Base-by-base conservation (phyloP, 140 eudicot species). In the Ambrosia hybrid region DNA sequence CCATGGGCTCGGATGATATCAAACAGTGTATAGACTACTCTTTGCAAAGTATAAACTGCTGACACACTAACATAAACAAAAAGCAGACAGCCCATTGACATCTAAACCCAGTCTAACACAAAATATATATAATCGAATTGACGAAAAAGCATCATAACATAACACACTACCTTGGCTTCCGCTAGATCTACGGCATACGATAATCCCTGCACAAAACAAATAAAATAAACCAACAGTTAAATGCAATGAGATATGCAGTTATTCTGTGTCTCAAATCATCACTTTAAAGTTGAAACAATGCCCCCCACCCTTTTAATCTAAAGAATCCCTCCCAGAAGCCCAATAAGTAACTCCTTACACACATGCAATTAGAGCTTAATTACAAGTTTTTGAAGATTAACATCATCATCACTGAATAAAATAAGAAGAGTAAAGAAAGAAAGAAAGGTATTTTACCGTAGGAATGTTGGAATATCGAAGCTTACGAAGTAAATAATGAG, bases 401-500 rank as follows among this genome's bases (percentile, higher is more conserved):
- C 0, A 2, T 34, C 26, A 2, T 34, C 67, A 53, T 11, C 13
- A 51, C 13, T 8, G 37, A 63, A 7, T 21, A 11, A 3, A 37
- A 14, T 9, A 61, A 65, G 6, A 0, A 37, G 12, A 14, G 26
- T 3, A 55, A 46, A 46, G 14, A 49, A 37, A 46, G 14, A 49
- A 37, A 66, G 51, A 3, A 3, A 34, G 9, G 0, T 13, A 38
- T 58, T 21, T 69, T 81, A 92, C 98, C 60, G 85, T 80, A 51
- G 80, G 92, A 76, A 92, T 81, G 64, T 83, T 83, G 73, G 96
- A 92, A 83, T 85, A 72, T 13, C 87, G 98, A 60, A 92, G 96
- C 61, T 75, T 83, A 26, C 80, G 81, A 64, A 92, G 81, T 17
- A 92, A 72, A 86, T 52, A 78, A 46, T 80, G 88, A 49, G 84